Percentiles rank a stretch among this genome's conserved stretches.
Evolutionary conservation across 352 stramenopile genomes (phyloP).

Genomic region (Phytophthora citricola): DNA sequence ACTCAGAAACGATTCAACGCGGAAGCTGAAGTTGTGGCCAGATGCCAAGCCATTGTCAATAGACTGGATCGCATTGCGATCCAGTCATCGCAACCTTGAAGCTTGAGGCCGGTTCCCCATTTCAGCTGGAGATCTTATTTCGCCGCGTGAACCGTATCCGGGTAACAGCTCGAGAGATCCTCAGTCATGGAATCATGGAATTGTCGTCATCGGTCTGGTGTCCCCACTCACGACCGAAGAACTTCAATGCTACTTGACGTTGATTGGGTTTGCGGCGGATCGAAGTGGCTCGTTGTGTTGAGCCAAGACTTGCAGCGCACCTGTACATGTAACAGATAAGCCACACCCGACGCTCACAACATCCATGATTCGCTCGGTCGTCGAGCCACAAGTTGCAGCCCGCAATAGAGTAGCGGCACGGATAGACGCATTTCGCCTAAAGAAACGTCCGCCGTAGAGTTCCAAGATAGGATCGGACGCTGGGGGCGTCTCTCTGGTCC

Average conservation of each 20-base stretch:
- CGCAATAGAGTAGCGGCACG: constrained; percentile 8
- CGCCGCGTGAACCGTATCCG: constrained; percentile 12
- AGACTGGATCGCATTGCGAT: too few relatives aligned
- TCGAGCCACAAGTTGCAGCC: constrained; percentile 10
- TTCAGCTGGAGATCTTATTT: constrained; percentile 25
- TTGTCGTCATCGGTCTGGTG: background rate
- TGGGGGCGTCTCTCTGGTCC: constrained; percentile 31
- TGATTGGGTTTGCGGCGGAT: background rate
- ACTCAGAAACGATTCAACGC: too few relatives aligned
- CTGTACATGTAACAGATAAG: too few relatives aligned
- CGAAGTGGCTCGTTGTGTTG: constrained; percentile 1
- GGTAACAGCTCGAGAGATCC: constrained; percentile 1
- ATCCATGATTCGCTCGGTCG: constrained; percentile 5
- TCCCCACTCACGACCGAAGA: background rate
- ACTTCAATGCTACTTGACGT: background rate
- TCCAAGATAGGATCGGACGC: constrained; percentile 38
- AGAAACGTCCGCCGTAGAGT: constrained; percentile 36
- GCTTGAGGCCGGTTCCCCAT: constrained; percentile 19
- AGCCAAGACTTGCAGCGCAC: background rate
- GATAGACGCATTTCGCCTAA: constrained; percentile 25
- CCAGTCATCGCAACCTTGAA: background rate
- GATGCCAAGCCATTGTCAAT: too few relatives aligned
- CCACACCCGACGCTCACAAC: constrained; percentile 4
- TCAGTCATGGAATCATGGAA: background rate
- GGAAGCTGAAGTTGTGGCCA: too few relatives aligned